Evolutionary conservation across 2,329 filamentous ascomycete genomes (phyloP).

Genomic region (Thermomyces lanuginosus): DNA sequence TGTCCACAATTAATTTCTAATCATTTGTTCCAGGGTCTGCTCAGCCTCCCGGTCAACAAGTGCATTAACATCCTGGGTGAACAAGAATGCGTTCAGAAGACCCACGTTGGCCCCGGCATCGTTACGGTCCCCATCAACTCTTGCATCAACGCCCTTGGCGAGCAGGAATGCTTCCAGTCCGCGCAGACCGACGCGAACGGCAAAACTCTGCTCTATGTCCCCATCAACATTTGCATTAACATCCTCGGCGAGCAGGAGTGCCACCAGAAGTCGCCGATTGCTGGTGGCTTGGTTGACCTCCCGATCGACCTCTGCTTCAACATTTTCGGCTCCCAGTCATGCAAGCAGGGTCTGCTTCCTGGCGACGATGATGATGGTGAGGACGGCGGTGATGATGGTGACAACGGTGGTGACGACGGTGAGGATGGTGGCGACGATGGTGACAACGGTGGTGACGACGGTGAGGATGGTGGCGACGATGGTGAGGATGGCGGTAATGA

Average conservation of each 20-base stretch:
- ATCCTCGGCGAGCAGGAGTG: constrained; percentile 15
- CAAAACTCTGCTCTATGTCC: constrained; percentile 13
- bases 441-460: no score
- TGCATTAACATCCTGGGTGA: constrained; percentile 13
- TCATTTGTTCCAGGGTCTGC: neutral
- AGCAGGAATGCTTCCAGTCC: constrained; percentile 13
- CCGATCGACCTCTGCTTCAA: constrained; percentile 14
- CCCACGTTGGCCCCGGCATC: constrained; percentile 8
- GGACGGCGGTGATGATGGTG: no score
- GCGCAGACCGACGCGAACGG: constrained; percentile 4
- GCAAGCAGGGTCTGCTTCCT: no score
- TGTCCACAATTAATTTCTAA: no score
- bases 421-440: no score
- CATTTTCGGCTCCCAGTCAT: no score
- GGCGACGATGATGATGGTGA: no score
- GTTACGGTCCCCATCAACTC: constrained; percentile 12
- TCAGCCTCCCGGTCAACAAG: constrained; percentile 9
- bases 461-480: no score
- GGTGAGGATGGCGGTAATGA: no score
- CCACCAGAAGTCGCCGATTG: constrained; percentile 9
- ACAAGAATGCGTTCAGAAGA: constrained; percentile 11
- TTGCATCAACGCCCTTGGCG: constrained; percentile 12
- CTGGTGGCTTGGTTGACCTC: constrained; percentile 12
- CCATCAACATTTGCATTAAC: constrained; percentile 14
- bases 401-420: no score